Conservation (phyloP, 257 asterid species). For the Fraxinus pennsylvanica region DNA sequence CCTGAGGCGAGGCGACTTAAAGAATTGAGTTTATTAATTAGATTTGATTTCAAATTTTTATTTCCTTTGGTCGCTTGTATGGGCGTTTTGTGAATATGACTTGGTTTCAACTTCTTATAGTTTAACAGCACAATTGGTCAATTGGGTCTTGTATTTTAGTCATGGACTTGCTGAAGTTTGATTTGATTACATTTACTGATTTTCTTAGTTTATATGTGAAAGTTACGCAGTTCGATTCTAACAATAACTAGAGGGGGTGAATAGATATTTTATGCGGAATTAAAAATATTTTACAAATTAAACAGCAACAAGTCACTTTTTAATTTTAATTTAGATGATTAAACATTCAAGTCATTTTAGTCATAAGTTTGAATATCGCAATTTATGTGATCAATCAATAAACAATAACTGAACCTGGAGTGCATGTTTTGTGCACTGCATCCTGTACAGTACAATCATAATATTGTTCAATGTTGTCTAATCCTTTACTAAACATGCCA, state of each 20-base stretch:
- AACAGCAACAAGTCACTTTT: no score
- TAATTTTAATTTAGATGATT: no score
- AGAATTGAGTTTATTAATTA: background rate
- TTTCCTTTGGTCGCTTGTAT: background rate
- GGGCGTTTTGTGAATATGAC: background rate
- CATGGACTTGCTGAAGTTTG: background rate
- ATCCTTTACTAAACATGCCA: background rate
- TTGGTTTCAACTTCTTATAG: background rate
- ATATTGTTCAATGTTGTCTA: background rate
- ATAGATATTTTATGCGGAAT: no score
- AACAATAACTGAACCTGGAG: no score
- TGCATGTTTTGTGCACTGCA: background rate
- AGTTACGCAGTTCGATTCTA: no score
- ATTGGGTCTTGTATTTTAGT: background rate
- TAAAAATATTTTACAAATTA: no score
- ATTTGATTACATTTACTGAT: background rate
- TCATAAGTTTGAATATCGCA: no score
- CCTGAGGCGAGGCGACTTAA: background rate
- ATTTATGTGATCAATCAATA: no score
- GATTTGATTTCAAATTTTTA: background rate
- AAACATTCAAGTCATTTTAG: no score
- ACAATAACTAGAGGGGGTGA: no score
- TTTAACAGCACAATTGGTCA: background rate
- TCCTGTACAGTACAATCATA: background rate
- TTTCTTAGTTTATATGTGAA: background rate